Evolutionary conservation across 2,329 filamentous ascomycete genomes (phyloP), one percentile per base, ranked within the genome.

Genomic region (Gaeumannomyces sp.): DNA sequence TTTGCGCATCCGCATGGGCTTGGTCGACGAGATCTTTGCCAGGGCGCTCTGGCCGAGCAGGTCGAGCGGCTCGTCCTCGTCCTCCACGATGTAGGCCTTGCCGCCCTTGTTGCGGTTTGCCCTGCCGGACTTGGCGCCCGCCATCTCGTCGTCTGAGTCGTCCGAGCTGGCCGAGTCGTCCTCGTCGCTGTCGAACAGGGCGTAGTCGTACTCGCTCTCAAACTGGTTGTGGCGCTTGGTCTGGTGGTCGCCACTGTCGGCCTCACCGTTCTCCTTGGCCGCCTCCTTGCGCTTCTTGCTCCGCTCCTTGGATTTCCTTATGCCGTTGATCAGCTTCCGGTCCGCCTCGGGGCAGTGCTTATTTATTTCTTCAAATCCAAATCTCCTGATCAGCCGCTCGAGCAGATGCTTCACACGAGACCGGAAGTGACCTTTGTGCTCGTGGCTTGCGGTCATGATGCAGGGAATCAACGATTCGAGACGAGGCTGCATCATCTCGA

Each of bases 371-470:
- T 94, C 89, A 60, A 90, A 90, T 61, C 95, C 93, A 73, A 97
- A 98, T 65, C 94, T 88, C 61, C 94, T 87, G 28, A 98, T 90
- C 84, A 97, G 92, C 63, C 95, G 88, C 79, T 99, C 95, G 22
- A 99, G 80, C 68, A 99, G 98, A 73, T 97, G 93, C 86, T 97
- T 98, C 70, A 99, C 93, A 81, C 98, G 99, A 62, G 91, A 89
- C 72, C 94, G 92, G 80, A 99, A 95, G 74, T 96, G 93, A 16
- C 93, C 93, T 80, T 98, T 98, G 81, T 99, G 96, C 77, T 99
- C 95, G 76, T 97, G 92, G 74, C 91, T 93, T 94, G 95, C 99
- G 58, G 93, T 87, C 82, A 98, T 92, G 27, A 98, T 82, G 76
- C 96, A 96, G 4, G 93, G 92, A 2, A 99, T 85, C 61, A 99